Evolutionary conservation across 208 protist species (phyloP).

Genomic region (Acanthamoeba healyi): DNA sequence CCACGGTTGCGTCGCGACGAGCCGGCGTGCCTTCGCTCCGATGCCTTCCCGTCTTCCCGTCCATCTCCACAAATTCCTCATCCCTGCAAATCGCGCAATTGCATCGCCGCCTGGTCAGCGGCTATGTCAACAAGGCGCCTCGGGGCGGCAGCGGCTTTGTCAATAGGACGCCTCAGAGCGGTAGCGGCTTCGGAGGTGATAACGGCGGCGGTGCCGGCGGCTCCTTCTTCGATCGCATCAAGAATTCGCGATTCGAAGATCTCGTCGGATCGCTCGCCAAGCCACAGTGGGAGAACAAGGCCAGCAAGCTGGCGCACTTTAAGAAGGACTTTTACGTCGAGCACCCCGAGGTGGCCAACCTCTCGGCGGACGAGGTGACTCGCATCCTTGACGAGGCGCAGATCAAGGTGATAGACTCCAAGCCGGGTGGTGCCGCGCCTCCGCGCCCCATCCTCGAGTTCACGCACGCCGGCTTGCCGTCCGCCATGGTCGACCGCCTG

Average conservation of each 20-base stretch:
- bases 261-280: neutral
- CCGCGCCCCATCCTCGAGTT: constrained; percentile 5
- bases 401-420: neutral
- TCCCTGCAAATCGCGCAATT: neutral
- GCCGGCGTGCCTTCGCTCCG: neutral
- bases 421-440: neutral
- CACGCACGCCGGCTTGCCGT: neutral
- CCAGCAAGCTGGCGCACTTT: constrained; percentile 68
- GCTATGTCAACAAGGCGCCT: too few species aligned
- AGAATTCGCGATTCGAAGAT: constrained; percentile 22
- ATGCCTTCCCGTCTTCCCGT: neutral
- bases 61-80: neutral
- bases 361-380: constrained; percentile 79
- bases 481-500: neutral
- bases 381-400: constrained; percentile 59
- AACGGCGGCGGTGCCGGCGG: too few species aligned
- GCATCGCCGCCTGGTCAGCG: neutral
- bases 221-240: constrained; percentile 36
- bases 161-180: neutral
- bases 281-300: neutral
- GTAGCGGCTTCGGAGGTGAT: too few species aligned
- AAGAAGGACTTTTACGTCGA: constrained; percentile 85
- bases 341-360: constrained; percentile 66
- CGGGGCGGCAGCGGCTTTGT: too few species aligned
- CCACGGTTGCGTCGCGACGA: too few species aligned